Percentiles rank a stretch among this genome's conserved stretches.
Conservation (phyloP, 1,284 basidiomycete species). For the Amylostereum areolatum region DNA sequence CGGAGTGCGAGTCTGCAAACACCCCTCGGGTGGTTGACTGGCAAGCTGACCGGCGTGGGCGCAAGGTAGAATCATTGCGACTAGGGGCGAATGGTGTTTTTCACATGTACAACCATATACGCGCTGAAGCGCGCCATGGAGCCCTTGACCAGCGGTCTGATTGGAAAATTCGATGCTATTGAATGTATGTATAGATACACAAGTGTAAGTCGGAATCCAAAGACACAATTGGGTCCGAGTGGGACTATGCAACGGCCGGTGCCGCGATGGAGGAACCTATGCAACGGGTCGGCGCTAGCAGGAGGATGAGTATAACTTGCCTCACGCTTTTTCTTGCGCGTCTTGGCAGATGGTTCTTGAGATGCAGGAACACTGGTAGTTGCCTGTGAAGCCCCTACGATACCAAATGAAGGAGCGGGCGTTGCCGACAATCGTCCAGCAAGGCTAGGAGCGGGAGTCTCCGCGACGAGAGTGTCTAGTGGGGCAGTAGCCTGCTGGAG, state of each 20-base stretch:
- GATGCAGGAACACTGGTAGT: constrained; percentile 30
- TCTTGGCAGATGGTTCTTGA: constrained; percentile 42
- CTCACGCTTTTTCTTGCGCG: constrained; percentile 68
- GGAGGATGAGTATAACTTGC: neutral
- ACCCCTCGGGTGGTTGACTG: constrained; percentile 77
- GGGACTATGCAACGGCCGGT: constrained; percentile 5
- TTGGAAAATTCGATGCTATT: too few species aligned
- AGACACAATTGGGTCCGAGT: neutral
- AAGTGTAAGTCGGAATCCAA: neutral
- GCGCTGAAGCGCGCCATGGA: too few species aligned
- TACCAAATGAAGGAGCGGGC: constrained; percentile 24
- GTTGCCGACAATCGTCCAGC: too few species aligned
- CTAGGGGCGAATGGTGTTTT: too few species aligned
- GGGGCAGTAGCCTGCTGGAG: constrained; percentile 17
- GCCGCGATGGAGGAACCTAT: constrained; percentile 11
- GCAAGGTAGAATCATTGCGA: constrained; percentile 29
- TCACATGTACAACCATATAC: too few species aligned
- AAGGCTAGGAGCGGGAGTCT: constrained; percentile 26
- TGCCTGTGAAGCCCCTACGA: constrained; percentile 35
- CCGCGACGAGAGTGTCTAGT: constrained; percentile 28
- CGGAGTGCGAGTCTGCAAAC: constrained; percentile 59
- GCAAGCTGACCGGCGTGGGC: constrained; percentile 58
- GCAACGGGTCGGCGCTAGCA: neutral
- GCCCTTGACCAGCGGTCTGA: too few species aligned
- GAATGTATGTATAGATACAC: neutral